phyloP scores from a whole-genome alignment of 2,329 filamentous ascomycete genomes.

The Graphiopsis chlorocephala region DNA sequence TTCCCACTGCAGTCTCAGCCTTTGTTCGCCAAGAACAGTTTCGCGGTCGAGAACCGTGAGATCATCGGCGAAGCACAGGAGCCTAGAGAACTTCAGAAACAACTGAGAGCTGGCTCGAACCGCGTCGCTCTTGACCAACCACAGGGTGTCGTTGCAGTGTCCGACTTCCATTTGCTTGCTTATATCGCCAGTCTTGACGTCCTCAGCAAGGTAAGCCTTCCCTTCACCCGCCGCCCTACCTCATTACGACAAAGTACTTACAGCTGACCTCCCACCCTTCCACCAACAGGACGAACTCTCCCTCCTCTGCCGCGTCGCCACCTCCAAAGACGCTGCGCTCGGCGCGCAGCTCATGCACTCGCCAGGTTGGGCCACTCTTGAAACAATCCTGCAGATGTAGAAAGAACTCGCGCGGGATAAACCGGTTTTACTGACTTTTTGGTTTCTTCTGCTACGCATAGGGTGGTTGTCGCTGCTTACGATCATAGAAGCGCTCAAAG shows the following conservation, averaged over 20 bases:
- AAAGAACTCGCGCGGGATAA: background rate
- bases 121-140: constrained; percentile 54
- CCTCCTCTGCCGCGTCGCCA: constrained; percentile 81
- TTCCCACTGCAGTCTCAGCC: constrained; percentile 63
- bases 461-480: constrained; percentile 60
- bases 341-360: constrained; percentile 80
- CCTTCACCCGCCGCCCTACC: background rate
- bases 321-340: constrained; percentile 74
- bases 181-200: constrained; percentile 79
- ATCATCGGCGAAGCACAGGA: constrained; percentile 84
- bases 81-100: constrained; percentile 62
- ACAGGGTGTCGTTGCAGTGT: constrained; percentile 66
- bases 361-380: constrained; percentile 89
- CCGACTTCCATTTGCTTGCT: constrained; percentile 91
- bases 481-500: constrained; percentile 95
- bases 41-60: constrained; percentile 90
- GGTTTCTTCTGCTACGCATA: constrained; percentile 23
- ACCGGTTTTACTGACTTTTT: constrained; percentile 25
- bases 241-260: background rate
- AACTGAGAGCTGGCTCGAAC: constrained; percentile 61
- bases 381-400: constrained; percentile 70
- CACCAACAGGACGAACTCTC: constrained; percentile 75
- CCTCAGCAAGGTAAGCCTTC: constrained; percentile 69
- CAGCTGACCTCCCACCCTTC: background rate
- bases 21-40: constrained; percentile 72